These are phyloP conservation scores for Chrysosporium queenslandicum DNA, from an alignment of 2,329 filamentous ascomycete genomes.

Conservation along the genomic window DNA sequence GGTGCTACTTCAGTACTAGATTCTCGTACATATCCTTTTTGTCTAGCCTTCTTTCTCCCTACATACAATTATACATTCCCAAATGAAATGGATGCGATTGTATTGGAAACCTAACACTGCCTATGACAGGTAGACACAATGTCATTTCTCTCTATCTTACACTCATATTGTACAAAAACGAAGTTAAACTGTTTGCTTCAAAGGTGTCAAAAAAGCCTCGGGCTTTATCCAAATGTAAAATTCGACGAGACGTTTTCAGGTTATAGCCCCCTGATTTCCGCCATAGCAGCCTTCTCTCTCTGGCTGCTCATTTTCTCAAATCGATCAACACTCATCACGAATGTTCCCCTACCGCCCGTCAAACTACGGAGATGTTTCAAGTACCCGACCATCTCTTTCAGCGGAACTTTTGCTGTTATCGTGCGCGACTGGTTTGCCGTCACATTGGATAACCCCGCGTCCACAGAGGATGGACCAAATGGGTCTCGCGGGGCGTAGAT, in stretches of 20 bases:
- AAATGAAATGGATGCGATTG: too few relatives aligned
- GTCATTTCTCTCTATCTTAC: too few relatives aligned
- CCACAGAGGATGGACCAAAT: constrained; percentile 44
- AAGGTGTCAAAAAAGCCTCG: background rate
- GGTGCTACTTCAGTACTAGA: too few relatives aligned
- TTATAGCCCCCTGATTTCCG: constrained; percentile 34
- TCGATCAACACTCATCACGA: constrained; percentile 62
- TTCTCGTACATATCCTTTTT: too few relatives aligned
- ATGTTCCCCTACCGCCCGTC: constrained; percentile 73
- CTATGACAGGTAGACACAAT: too few relatives aligned
- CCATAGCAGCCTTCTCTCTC: constrained; percentile 49
- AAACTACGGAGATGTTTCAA: constrained; percentile 77
- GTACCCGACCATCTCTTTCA: constrained; percentile 96
- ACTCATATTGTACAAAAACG: too few relatives aligned
- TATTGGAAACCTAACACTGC: too few relatives aligned
- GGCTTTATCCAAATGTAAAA: background rate
- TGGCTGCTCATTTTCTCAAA: constrained; percentile 58
- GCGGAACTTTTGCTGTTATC: constrained; percentile 76
- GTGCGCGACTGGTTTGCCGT: constrained; percentile 43
- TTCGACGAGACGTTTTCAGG: background rate
- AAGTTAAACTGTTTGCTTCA: too few relatives aligned
- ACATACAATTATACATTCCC: too few relatives aligned
- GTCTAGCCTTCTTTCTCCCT: too few relatives aligned
- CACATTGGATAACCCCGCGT: constrained; percentile 4
- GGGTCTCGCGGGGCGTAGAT: constrained; percentile 87